These are phyloP conservation scores for Fraxinus floribunda DNA, from an alignment of 305 asterid genomes.

Conservation along the genomic window DNA sequence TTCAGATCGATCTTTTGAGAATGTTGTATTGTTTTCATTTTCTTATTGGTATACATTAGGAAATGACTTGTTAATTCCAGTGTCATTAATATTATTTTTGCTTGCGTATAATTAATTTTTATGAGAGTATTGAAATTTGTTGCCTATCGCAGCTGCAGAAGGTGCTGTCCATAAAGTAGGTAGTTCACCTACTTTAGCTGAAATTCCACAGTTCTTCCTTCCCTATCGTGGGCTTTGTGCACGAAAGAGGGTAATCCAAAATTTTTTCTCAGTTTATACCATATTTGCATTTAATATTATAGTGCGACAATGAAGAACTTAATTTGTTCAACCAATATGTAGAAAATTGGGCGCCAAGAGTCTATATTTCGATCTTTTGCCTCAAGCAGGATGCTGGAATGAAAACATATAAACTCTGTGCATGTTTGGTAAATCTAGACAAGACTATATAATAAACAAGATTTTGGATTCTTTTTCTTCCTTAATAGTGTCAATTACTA, in stretches of 20 bases:
- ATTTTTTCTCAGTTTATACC: background rate
- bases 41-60: background rate
- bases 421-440: background rate
- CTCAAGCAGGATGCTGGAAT: background rate
- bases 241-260: constrained; percentile 68
- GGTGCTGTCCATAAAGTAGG: constrained; percentile 45
- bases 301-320: background rate
- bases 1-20: background rate
- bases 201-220: constrained; percentile 64
- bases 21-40: background rate
- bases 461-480: background rate
- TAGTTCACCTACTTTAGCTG: constrained; percentile 53
- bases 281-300: background rate
- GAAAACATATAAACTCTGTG: background rate
- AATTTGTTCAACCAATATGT: background rate
- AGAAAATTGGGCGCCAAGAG: background rate
- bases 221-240: constrained; percentile 81
- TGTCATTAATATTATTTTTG: background rate
- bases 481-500: background rate
- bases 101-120: background rate
- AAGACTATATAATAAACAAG: background rate
- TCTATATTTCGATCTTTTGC: background rate
- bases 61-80: background rate
- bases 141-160: constrained; percentile 39
- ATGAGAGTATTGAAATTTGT: background rate